Percentiles rank a stretch among this genome's conserved stretches.
Evolutionary conservation across 768 basidiomycete species (phyloP).

Genomic region (Tephrocybe sp.): DNA sequence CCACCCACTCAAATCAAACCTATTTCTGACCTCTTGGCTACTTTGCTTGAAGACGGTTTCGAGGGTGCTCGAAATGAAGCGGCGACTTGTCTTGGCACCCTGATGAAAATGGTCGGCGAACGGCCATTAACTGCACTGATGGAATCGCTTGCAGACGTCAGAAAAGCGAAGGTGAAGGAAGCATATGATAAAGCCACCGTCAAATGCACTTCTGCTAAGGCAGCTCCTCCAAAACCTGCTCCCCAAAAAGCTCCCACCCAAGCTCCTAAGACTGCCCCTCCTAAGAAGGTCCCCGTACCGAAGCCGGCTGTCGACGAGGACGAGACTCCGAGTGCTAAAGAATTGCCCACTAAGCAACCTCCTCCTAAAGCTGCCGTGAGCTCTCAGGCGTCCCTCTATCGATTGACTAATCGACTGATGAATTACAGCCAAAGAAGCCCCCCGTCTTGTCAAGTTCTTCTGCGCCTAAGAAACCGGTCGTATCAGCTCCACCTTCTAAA

Average conservation of each 20-base stretch:
- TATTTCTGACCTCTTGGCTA: conserved; percentile 71
- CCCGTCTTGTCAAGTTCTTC: conserved; percentile 28
- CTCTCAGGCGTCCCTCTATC: conserved; percentile 8
- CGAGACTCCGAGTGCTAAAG: conserved; percentile 27
- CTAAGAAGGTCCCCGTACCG: conserved; percentile 30
- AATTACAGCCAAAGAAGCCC: conserved; percentile 50
- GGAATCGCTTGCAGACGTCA: conserved; percentile 81
- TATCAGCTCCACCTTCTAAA: conserved; percentile 31
- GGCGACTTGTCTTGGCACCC: conserved; percentile 80
- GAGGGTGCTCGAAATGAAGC: conserved; percentile 90
- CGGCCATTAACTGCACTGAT: conserved; percentile 83
- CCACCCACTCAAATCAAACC: conserved; percentile 76
- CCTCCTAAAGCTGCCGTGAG: conserved; percentile 45
- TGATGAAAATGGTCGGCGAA: conserved; percentile 98
- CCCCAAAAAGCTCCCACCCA: conserved; percentile 35
- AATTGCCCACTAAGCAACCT: conserved; percentile 44
- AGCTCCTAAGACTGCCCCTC: conserved; percentile 22
- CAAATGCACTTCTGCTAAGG: conserved; percentile 72
- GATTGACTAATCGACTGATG: conserved; percentile 2
- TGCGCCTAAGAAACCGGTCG: conserved; percentile 42
- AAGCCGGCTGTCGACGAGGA: conserved; percentile 18
- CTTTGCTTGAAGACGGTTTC: conserved; percentile 81
- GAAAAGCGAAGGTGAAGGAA: conserved; percentile 92
- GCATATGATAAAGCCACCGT: conserved; percentile 90
- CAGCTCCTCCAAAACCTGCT: conserved; percentile 46